These are phyloP conservation scores for Irpex sp. DNA, from an alignment of 1,284 basidiomycete species.

Conservation along the genomic window DNA sequence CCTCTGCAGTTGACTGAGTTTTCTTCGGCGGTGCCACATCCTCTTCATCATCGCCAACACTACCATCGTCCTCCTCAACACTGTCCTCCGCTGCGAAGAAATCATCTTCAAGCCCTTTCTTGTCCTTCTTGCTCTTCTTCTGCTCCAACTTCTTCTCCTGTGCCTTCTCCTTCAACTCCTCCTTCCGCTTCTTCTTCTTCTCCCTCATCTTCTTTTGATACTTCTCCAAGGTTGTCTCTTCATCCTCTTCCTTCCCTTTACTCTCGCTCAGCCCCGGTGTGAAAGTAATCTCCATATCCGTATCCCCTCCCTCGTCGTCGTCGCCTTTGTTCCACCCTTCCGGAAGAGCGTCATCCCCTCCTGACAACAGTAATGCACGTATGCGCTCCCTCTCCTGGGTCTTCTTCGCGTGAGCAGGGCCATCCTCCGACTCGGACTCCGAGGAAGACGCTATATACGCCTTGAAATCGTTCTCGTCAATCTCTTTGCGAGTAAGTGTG, in stretches of 20 bases:
- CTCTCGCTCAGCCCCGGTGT: slow-evolving; percentile 70
- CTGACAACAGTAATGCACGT: slow-evolving; percentile 68
- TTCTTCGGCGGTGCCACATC: slow-evolving; percentile 17
- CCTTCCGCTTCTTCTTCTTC: slow-evolving; percentile 79
- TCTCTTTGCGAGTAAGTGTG: slow-evolving; percentile 74
- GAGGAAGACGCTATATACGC: slow-evolving; percentile 80
- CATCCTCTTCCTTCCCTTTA: slow-evolving; percentile 45
- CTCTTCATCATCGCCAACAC: slow-evolving; percentile 22
- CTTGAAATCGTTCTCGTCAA: slow-evolving; percentile 86
- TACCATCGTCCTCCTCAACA: slow-evolving; percentile 33
- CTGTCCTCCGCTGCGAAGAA: slow-evolving; percentile 65
- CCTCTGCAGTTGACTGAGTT: slow-evolving; percentile 46
- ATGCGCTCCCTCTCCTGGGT: slow-evolving; percentile 55
- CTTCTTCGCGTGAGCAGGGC: slow-evolving; percentile 20
- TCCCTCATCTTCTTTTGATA: slow-evolving; percentile 88
- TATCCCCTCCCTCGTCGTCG: slow-evolving; percentile 42
- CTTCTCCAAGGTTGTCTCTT: slow-evolving; percentile 80
- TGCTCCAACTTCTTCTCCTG: slow-evolving; percentile 20
- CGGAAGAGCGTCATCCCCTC: slow-evolving; percentile 59
- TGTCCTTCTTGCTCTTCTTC: slow-evolving; percentile 17
- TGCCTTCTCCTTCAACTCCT: slow-evolving; percentile 46
- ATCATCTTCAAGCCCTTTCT: slow-evolving; percentile 47
- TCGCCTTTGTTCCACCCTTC: slow-evolving; percentile 74
- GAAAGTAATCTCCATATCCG: slow-evolving; percentile 94
- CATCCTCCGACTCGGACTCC: slow-evolving; percentile 45